Evolutionary conservation across 768 basidiomycete genomes (phyloP), one percentile per base, ranked within the genome.

Genomic region (Xanthoconium stramineum): DNA sequence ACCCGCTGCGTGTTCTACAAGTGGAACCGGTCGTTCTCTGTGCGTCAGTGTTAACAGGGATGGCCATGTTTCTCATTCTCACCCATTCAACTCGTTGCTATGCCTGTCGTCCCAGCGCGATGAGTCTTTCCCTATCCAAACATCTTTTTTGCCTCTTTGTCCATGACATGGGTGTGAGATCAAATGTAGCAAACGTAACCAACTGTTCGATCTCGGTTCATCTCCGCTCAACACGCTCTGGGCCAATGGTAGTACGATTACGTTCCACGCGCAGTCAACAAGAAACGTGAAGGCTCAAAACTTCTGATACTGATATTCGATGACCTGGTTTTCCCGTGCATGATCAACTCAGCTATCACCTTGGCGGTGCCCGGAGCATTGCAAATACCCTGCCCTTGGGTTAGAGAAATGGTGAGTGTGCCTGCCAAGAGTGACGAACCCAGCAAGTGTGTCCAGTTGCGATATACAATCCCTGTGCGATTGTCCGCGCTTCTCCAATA

Each of bases 351-450:
- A 14, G 83, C 76, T 40, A 97, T 68, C 8, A 82, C 83, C 61
- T 80, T 82, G 2, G 86, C 94, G 4, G 91, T 94, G 5, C 90
- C 93, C 0, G 93, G 91, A 4, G 85, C 91, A 67, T 89, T 89
- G 68, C 83, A 89, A 40, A 90, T 86, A 0, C 89, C 88, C 88
- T 88, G 53, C 40, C 8, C 35, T 36, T 37, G 24, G 24, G 29
- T 65, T 15, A 65, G 51, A 38, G 2, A 2, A 24, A 47, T 32
- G 46, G 35, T 32, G 35, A 46, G 15, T 50, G 12, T 33, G 38
- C 49, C 37, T 24, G 32, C n/a, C 28, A 39, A n/a, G 50, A 45
- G 32, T 11, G 37, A 74, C 82, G 62, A 62, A 88, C 86, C 87
- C 89, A 89, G 63, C 86, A 89, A 0, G 86, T 87, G 68, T 91